Evolutionary conservation across 2,329 filamentous ascomycete species (phyloP), one percentile per base, ranked within the genome.

Genomic region (Fonsecaea multimorphosa): DNA sequence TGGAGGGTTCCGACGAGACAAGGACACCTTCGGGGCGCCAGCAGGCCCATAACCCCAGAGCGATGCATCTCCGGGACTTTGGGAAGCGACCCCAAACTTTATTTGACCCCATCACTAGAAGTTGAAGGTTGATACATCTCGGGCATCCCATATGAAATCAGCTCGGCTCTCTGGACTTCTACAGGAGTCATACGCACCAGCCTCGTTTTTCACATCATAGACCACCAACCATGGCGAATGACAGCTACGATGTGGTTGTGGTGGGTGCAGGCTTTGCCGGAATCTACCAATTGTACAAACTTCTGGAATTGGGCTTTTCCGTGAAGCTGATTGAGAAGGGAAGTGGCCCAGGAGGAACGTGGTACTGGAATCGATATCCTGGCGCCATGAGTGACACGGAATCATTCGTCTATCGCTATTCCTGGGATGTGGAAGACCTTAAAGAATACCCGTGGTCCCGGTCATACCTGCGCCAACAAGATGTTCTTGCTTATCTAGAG

Each of bases 311-410:
- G 8, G n/a, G n/a, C 2, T 16, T 51, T 4, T 4, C 7, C 3
- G 46, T 51, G 3, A 22, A 80, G 29, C 76, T 86, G 16, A 82
- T 82, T 66, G 85, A 87, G 65, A 81, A 82, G 0, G 85, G 81
- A 3, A 77, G 78, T 5, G 79, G 81, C 54, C 72, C 79, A 0
- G 66, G 66, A 2, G 76, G 76, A 9, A 74, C 76, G 2, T 78
- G 76, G 76, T 74, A 75, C 64, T 76, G 75, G 74, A 86, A 86
- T 73, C 79, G 79, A 69, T 87, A 86, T 66, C 85, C 83, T 0
- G 85, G 84, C 0, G 81, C 83, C 0, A 49, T 46, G 52, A 55
- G 52, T 55, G 32, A 31, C 38, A 59, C 80, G 0, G 80, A 83
- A 69, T 78, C 27, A 11, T 64, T 24, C 44, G 16, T 64, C 11